A percentile compares a stretch with the other conserved stretches of the same genome.
These are phyloP conservation scores for Phlebiopsis gigantea DNA, from an alignment of 768 basidiomycete genomes.

Conservation along the genomic window DNA sequence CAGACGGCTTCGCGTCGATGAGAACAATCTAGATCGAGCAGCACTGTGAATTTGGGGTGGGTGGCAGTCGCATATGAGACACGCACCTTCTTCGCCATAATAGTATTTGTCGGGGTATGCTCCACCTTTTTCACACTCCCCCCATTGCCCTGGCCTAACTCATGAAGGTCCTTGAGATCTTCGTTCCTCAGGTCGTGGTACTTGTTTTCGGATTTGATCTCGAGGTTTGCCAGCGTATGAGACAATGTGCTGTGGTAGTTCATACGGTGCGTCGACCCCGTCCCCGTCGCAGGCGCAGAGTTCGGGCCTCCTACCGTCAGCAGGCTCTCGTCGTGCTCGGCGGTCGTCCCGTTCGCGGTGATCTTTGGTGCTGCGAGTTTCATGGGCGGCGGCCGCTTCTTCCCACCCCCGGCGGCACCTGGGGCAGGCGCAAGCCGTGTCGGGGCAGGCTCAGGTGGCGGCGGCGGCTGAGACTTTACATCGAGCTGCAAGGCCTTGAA, in stretches of 20 bases:
- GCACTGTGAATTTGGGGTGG: neutral
- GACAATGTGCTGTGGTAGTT: slow-evolving; percentile 78
- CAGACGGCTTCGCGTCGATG: slow-evolving; percentile 93
- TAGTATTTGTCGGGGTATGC: slow-evolving; percentile 82
- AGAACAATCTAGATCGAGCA: slow-evolving; percentile 67
- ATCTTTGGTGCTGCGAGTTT: slow-evolving; percentile 69
- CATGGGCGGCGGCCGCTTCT: slow-evolving; percentile 82
- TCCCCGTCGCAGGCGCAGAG: slow-evolving; percentile 46
- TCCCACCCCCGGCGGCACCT: slow-evolving; percentile 37
- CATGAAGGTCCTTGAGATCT: slow-evolving; percentile 85
- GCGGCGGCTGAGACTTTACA: slow-evolving; percentile 39
- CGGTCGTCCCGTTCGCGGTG: slow-evolving; percentile 20
- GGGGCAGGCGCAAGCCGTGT: slow-evolving; percentile 28
- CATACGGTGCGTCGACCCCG: slow-evolving; percentile 50
- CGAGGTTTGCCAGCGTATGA: slow-evolving; percentile 80
- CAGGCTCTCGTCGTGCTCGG: slow-evolving; percentile 37
- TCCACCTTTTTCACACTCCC: slow-evolving; percentile 97
- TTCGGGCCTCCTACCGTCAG: slow-evolving; percentile 44
- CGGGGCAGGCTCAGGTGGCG: slow-evolving; percentile 34
- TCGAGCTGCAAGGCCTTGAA: slow-evolving; percentile 82
- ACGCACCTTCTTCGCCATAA: slow-evolving; percentile 97
- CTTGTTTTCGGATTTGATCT: slow-evolving; percentile 82
- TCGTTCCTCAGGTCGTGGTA: slow-evolving; percentile 76
- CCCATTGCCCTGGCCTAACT: slow-evolving; percentile 94
- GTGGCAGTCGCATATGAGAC: slow-evolving; percentile 1